Evolutionary conservation across 2,329 filamentous ascomycete genomes (phyloP), one percentile per base, ranked within the genome.

Genomic region (Shiraia bambusicola): DNA sequence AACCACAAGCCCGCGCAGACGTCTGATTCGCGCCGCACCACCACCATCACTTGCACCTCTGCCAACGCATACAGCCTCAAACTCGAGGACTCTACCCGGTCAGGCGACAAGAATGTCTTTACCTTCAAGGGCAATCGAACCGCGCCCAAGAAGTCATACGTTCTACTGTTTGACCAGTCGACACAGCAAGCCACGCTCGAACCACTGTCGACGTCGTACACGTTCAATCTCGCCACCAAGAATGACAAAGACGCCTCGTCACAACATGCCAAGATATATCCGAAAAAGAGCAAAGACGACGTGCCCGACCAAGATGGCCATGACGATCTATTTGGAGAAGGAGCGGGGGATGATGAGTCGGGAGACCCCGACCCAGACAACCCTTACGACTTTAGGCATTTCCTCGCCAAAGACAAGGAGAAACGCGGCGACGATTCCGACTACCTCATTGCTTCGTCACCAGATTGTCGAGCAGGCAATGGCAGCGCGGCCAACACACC

Each of bases 151-250:
- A 66, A 63, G 49, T 61, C 65, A 8, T 71, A 69, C 34, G 72
- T 78, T 8, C 77, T 95, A 37, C 79, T 92, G 43, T 93, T 92
- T 61, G 87, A 95, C 66, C 77, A 84, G 7, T 73, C 76, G 13
- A 82, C 81, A 37, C 82, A 92, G 59, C 84, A 79, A 41, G 93
- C 93, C 53, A 82, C 93, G 19, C 77, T 96, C 40, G 89, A 96
- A 71, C 83, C 82, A 37, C 75, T 96, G 40, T 82, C 88, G 62
- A 86, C 84, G n/a, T 83, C 84, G 28, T 86, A 95, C 69, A 84
- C 88, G 59, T 91, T 95, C 84, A 96, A 95, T 67, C 72, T 95
- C 78, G 40, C 82, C 82, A 11, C 87, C 86, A 2, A 79, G 34
- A 81, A 88, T 52, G 69, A 77, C 38, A 78, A 80, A 22, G 81